These are phyloP conservation scores for Pyrus communis DNA, from an alignment of 306 rosid genomes.

Conservation along the genomic window DNA sequence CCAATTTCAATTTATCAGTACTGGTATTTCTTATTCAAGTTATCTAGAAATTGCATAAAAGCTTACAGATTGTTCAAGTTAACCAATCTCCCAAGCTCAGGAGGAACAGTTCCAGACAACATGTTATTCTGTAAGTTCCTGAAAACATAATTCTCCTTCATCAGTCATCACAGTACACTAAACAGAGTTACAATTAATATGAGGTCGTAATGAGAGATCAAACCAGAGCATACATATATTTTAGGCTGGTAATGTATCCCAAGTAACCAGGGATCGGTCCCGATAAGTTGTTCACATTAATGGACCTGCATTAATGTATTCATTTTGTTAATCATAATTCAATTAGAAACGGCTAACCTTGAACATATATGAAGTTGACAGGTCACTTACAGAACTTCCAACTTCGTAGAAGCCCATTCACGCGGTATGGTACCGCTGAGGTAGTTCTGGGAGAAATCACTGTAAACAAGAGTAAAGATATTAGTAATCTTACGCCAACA, in stretches of 20 bases:
- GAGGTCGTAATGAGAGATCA: neutral
- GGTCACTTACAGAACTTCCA: neutral
- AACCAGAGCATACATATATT: neutral
- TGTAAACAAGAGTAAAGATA: neutral
- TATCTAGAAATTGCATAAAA: neutral
- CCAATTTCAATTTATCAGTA: neutral
- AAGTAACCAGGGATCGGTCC: conserved; percentile 17
- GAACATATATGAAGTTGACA: neutral
- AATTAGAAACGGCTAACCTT: neutral
- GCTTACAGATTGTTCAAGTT: conserved; percentile 15
- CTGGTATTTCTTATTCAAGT: neutral
- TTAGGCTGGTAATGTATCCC: conserved; percentile 15
- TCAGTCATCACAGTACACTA: neutral
- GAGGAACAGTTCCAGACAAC: conserved; percentile 9
- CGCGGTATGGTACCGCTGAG: conserved; percentile 11
- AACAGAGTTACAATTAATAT: neutral
- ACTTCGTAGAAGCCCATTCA: conserved; percentile 3
- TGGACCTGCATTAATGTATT: neutral
- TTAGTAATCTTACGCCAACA: neutral
- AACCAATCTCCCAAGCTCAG: conserved; percentile 7
- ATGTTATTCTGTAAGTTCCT: conserved; percentile 12
- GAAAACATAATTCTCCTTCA: neutral
- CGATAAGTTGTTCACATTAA: conserved; percentile 16
- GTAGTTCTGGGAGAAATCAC: conserved; percentile 8
- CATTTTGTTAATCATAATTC: no score